A percentile compares a stretch with the other conserved stretches of the same genome.
These are phyloP conservation scores for Lactuca sativa DNA, from an alignment of 129 eudicot species.

Conservation along the genomic window DNA sequence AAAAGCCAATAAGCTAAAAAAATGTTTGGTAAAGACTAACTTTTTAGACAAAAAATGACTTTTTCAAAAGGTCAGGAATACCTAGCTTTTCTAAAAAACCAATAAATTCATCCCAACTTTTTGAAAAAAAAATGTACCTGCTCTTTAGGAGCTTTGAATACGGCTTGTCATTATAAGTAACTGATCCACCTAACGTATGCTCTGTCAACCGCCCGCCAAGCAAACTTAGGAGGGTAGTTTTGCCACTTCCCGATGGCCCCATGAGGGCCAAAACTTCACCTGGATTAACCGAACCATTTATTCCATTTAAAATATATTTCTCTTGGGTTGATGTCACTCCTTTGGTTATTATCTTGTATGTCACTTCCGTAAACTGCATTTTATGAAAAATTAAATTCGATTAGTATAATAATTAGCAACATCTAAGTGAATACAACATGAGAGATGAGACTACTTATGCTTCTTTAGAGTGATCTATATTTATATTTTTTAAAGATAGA, in stretches of 20 bases:
- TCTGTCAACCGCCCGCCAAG: constrained; percentile 73
- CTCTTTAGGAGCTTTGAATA: constrained; percentile 76
- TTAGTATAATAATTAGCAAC: background rate
- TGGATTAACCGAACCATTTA: constrained; percentile 69
- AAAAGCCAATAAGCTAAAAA: too few species aligned
- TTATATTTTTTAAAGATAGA: background rate
- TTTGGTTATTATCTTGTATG: constrained; percentile 69
- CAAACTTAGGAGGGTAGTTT: constrained; percentile 72
- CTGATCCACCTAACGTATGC: constrained; percentile 50
- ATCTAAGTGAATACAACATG: background rate
- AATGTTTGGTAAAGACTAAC: too few species aligned
- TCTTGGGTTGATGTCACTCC: constrained; percentile 60
- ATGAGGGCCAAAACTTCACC: constrained; percentile 91
- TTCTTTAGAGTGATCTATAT: background rate
- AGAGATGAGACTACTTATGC: background rate
- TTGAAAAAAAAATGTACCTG: constrained; percentile 37
- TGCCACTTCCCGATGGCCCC: constrained; percentile 98
- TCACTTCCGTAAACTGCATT: constrained; percentile 77
- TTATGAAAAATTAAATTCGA: background rate
- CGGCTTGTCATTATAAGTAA: constrained; percentile 79
- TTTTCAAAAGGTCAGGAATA: too few species aligned
- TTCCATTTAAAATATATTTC: constrained; percentile 67
- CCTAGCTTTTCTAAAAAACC: too few species aligned
- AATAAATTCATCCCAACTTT: background rate
- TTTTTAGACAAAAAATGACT: too few species aligned